Evolutionary conservation across 345 rosid genomes (phyloP), one percentile per base, ranked within the genome.

Genomic region (Gossypium sturtianum): DNA sequence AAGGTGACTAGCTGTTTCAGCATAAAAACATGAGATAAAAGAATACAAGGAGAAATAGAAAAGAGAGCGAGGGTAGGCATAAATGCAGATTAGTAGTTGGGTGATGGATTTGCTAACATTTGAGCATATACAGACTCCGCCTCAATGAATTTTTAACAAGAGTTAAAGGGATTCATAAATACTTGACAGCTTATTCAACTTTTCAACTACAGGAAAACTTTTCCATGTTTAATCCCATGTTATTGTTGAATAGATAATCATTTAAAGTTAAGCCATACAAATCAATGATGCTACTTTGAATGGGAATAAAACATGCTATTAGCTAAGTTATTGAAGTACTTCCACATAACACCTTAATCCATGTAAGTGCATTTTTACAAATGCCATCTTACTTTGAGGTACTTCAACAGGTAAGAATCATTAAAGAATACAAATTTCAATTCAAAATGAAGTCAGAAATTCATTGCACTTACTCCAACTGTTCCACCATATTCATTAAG

Each of bases 401-500:
- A 52, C 61, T 29, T 64, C 47, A 34, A 53, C 48, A 29, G 25
- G 61, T 70, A 70, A 34, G 48, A 70, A 29, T 52, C 45, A 29
- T 70, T 52, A 19, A 70, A n/a, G 10, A 70, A 12, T 52, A 52
- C 1, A n/a, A n/a, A n/a, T 52, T 43, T 29, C 52, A 70, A 34
- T 29, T 17, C 60, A 52, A 52, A 38, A 70, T 52, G 13, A 70
- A 19, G 20, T 56, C 49, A 43, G 25, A 29, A 61, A 13, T 47
- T 47, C 56, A 15, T 41, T 53, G 34, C 72, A 85, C 98, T 74
- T 93, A 95, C 98, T 82, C 99, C 99, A 60, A 93, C 88, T 47
- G 99, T 93, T 84, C 99, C 99, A 72, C 98, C 99, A 75, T 93
- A 95, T 82, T 91, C 99, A 44, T 95, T 93, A 58, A 95, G 98